These are phyloP conservation scores for Vanrija humicola DNA, from an alignment of 1,284 basidiomycete genomes.

Conservation along the genomic window DNA sequence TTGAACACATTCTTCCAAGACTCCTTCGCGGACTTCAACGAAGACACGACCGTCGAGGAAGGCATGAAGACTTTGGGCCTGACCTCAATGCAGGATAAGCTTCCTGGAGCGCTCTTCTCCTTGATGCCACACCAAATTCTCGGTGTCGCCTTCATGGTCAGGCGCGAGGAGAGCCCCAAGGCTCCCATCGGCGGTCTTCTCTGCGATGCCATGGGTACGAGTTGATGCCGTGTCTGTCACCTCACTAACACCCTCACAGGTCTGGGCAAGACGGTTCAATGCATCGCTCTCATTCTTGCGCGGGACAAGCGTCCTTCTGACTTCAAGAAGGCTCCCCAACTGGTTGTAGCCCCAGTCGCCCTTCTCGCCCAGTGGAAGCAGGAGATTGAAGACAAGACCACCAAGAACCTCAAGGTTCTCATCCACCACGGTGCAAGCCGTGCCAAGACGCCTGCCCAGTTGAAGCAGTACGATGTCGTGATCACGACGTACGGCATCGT, in stretches of 20 bases:
- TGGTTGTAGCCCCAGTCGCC: slow-evolving; percentile 50
- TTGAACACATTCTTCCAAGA: slow-evolving; percentile 35
- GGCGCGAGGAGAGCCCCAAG: slow-evolving; percentile 34
- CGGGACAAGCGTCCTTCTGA: slow-evolving; percentile 37
- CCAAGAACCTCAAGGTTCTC: slow-evolving; percentile 27
- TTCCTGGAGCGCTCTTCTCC: slow-evolving; percentile 28
- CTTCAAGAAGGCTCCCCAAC: slow-evolving; percentile 40
- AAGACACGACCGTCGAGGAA: slow-evolving; percentile 32
- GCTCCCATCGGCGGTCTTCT: slow-evolving; percentile 41
- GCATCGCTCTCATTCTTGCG: slow-evolving; percentile 42
- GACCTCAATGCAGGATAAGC: slow-evolving; percentile 12
- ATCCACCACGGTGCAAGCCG: slow-evolving; percentile 46
- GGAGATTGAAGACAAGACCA: slow-evolving; percentile 49
- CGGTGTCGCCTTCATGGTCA: slow-evolving; percentile 48
- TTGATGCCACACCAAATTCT: slow-evolving; percentile 47
- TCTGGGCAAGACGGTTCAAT: slow-evolving; percentile 49
- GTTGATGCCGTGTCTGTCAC: not conserved
- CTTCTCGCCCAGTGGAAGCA: slow-evolving; percentile 48
- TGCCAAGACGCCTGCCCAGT: slow-evolving; percentile 23
- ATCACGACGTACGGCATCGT: slow-evolving; percentile 48
- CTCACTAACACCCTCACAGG: slow-evolving; percentile 21
- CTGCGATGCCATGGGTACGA: slow-evolving; percentile 36
- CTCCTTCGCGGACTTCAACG: slow-evolving; percentile 33
- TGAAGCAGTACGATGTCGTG: slow-evolving; percentile 59
- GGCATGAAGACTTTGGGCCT: slow-evolving; percentile 30